Conservation (phyloP, 2,329 filamentous ascomycete species). For the Xylariaceae sp. region DNA sequence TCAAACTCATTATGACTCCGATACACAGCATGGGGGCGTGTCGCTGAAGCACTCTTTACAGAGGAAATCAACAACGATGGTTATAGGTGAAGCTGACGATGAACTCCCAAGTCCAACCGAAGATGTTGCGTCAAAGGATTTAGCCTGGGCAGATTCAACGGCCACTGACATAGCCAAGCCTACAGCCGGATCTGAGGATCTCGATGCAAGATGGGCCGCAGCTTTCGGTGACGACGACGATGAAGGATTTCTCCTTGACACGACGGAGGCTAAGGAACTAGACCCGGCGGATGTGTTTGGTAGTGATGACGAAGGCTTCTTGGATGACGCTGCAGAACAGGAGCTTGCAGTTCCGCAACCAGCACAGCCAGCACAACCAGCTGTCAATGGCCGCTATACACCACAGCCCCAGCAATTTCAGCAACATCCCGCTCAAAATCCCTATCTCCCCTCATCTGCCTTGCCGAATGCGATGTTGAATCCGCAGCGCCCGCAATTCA, state of each 20-base stretch:
- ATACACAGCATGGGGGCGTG: slow-evolving; percentile 21
- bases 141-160: slow-evolving; percentile 8
- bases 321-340: slow-evolving; percentile 61
- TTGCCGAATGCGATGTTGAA: slow-evolving; percentile 46
- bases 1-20: slow-evolving; percentile 39
- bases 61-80: slow-evolving; percentile 68
- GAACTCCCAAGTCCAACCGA: slow-evolving; percentile 25
- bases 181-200: slow-evolving; percentile 41
- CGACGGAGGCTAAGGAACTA: slow-evolving; percentile 43
- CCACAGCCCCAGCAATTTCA: slow-evolving; percentile 27
- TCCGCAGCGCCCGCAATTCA: slow-evolving; percentile 26
- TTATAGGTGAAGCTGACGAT: slow-evolving; percentile 43
- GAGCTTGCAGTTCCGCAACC: slow-evolving; percentile 23
- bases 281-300: slow-evolving; percentile 67
- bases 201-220: slow-evolving; percentile 79
- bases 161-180: slow-evolving; percentile 23
- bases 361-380: slow-evolving; percentile 20
- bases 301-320: slow-evolving; percentile 80
- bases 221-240: slow-evolving; percentile 70
- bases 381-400: slow-evolving; percentile 34
- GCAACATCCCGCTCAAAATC: too few species aligned
- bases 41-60: slow-evolving; percentile 41
- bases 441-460: slow-evolving; percentile 33
- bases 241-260: slow-evolving; percentile 55
- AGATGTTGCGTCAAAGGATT: slow-evolving; percentile 11